A percentile compares a stretch with the other conserved stretches of the same genome.
Evolutionary conservation across 139 green algal species (phyloP).

Genomic region (Picocystis salinarum): DNA sequence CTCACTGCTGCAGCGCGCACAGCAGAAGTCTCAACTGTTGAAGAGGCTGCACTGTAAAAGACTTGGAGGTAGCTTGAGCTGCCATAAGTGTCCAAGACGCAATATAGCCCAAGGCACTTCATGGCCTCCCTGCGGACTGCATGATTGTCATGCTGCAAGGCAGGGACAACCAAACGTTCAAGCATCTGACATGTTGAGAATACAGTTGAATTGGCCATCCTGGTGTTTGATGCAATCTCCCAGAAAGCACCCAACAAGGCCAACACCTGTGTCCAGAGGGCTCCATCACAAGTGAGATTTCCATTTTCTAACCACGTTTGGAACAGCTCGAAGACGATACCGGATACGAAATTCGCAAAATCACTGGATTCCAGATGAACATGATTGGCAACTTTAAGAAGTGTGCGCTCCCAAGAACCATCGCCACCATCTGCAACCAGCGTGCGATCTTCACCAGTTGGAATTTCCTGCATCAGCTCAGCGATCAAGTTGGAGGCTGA

Average conservation of each 20-base stretch:
- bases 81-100: too few species aligned
- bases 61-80: too few species aligned
- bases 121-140: constrained; percentile 17
- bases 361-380: constrained; percentile 17
- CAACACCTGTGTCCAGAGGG: constrained; percentile 10
- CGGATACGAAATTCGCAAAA: constrained; percentile 14
- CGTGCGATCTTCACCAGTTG: neutral
- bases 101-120: constrained; percentile 25
- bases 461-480: constrained; percentile 6
- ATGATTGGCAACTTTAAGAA: constrained; percentile 16
- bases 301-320: neutral
- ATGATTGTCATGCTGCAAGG: constrained; percentile 9
- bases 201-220: neutral
- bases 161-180: constrained; percentile 10
- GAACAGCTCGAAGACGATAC: neutral
- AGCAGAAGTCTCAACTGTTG: too few species aligned
- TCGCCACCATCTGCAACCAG: neutral
- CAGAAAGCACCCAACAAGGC: constrained; percentile 10
- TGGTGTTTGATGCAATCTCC: constrained; percentile 3
- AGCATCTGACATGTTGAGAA: constrained; percentile 12
- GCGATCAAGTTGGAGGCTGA: constrained; percentile 12
- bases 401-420: constrained; percentile 6
- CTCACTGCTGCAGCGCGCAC: too few species aligned
- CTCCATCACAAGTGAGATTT: neutral
- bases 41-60: too few species aligned